Percentiles rank a stretch among this genome's conserved stretches.
These are phyloP conservation scores for Vaccinium macrocarpon DNA, from an alignment of 148 eudicot genomes.

Conservation along the genomic window DNA sequence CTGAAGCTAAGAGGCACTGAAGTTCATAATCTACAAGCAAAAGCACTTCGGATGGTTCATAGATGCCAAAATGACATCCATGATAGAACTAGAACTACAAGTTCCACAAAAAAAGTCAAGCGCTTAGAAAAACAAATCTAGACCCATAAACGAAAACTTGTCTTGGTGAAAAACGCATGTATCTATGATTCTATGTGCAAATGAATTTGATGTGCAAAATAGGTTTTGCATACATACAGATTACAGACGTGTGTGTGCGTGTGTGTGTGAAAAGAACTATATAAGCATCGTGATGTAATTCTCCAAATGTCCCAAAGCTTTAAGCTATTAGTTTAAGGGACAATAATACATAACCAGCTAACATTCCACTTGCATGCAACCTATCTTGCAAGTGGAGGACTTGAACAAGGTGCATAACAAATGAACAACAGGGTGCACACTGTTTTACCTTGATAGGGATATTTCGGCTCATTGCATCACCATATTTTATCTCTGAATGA, in stretches of 20 bases:
- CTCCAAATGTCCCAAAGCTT: background rate
- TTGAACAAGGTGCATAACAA: background rate
- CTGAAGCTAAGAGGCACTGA: background rate
- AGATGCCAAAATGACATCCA: background rate
- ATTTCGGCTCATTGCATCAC: background rate
- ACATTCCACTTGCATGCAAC: background rate
- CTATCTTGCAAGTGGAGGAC: background rate
- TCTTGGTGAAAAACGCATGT: background rate
- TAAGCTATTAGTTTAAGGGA: background rate
- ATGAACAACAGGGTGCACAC: background rate
- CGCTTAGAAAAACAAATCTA: background rate
- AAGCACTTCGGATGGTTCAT: background rate
- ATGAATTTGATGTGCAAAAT: background rate
- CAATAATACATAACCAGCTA: background rate
- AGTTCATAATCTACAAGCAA: background rate
- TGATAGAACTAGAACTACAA: background rate
- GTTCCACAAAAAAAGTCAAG: background rate
- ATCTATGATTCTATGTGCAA: no score
- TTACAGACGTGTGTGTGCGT: background rate
- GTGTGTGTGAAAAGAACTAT: no score
- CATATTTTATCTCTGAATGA: background rate
- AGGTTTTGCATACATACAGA: background rate
- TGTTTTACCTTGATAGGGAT: background rate
- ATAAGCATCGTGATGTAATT: background rate
- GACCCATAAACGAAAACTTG: background rate